These are phyloP conservation scores for Mortierella sp. DNA, from an alignment of 371 early-diverging fungal species.

Conservation along the genomic window DNA sequence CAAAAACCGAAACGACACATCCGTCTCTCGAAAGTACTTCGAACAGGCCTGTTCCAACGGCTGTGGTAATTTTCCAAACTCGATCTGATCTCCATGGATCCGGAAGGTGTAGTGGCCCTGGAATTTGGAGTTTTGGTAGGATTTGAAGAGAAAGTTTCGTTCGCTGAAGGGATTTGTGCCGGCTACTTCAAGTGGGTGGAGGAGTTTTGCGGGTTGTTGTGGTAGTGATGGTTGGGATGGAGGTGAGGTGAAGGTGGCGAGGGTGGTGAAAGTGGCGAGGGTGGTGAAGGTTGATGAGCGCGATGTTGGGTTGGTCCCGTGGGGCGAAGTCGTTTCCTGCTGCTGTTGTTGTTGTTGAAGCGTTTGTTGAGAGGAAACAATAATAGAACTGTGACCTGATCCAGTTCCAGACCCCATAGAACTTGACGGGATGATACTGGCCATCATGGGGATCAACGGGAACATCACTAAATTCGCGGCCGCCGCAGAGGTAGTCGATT, in stretches of 20 bases:
- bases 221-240: background rate
- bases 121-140: constrained; percentile 39
- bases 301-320: background rate
- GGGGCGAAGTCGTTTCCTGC: background rate
- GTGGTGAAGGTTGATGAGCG: background rate
- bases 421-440: constrained; percentile 3
- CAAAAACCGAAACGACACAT: constrained; percentile 31
- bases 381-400: background rate
- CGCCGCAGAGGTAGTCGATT: background rate
- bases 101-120: constrained; percentile 44
- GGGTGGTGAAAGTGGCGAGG: background rate
- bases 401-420: background rate
- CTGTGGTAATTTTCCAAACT: constrained; percentile 39
- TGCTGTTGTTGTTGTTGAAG: background rate
- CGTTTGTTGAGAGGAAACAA: background rate
- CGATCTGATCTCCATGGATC: constrained; percentile 21
- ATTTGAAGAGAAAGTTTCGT: constrained; percentile 40
- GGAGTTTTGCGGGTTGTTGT: too few species aligned
- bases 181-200: background rate
- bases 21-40: constrained; percentile 47
- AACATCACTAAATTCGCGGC: constrained; percentile 7
- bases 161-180: constrained; percentile 5
- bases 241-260: background rate
- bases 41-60: constrained; percentile 36
- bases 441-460: constrained; percentile 11